Evolutionary conservation across 306 rosid genomes (phyloP).

Genomic region (Castanospermum australe): DNA sequence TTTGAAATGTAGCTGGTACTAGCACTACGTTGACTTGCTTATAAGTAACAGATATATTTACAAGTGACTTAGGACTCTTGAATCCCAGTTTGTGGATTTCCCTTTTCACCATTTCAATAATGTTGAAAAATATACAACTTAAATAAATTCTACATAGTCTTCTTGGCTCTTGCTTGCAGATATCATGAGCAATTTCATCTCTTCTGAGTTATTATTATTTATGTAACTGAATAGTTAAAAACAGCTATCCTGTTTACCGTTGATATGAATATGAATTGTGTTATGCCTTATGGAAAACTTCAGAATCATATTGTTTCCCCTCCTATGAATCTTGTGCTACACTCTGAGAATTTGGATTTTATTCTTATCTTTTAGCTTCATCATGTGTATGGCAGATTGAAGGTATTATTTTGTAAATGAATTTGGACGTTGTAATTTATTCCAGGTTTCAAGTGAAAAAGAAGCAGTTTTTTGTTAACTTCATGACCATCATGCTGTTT

Average conservation of each 20-base stretch:
- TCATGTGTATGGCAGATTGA: conserved; percentile 1
- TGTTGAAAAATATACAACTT: background rate
- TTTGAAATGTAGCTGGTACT: conserved; percentile 17
- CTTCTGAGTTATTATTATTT: background rate
- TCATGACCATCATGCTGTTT: conserved; percentile 83
- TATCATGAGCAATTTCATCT: background rate
- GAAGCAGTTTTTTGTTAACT: conserved; percentile 93
- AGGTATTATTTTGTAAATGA: conserved; percentile 7
- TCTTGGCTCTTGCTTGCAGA: conserved; percentile 9
- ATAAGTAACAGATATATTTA: background rate
- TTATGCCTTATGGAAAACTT: background rate
- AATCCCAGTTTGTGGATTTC: conserved; percentile 2
- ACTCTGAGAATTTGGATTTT: background rate
- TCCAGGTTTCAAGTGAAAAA: conserved; percentile 99
- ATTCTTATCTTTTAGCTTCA: background rate
- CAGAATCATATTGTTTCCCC: background rate
- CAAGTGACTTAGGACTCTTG: background rate
- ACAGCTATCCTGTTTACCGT: background rate
- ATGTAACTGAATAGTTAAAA: background rate
- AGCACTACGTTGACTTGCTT: background rate
- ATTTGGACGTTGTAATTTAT: conserved; percentile 29
- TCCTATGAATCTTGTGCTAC: background rate
- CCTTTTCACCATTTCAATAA: background rate
- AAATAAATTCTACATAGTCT: background rate
- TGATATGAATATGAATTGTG: background rate